Evolutionary conservation across 331 rosid species (phyloP).

Genomic region (Quercus lobata): DNA sequence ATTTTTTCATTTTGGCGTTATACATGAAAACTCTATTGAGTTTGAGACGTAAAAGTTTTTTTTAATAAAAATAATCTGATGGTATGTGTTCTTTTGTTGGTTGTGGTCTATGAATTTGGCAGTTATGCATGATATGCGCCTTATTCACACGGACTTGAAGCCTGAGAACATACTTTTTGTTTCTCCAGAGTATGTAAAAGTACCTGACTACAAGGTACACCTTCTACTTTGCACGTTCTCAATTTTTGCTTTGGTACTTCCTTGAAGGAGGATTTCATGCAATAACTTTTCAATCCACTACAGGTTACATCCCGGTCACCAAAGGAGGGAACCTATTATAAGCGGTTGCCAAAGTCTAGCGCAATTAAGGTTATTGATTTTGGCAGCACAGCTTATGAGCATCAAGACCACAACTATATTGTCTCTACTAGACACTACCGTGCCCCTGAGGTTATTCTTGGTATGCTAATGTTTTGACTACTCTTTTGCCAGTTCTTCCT

Average conservation of each 20-base stretch:
- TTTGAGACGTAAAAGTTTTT: no score
- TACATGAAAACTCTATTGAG: background rate
- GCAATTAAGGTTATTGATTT: conserved; percentile 67
- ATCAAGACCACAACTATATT: conserved; percentile 60
- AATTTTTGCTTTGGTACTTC: background rate
- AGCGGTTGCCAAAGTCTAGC: conserved; percentile 61
- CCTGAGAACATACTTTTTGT: conserved; percentile 57
- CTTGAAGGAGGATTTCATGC: background rate
- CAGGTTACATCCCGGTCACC: conserved; percentile 38
- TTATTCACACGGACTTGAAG: conserved; percentile 57
- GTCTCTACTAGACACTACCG: conserved; percentile 73
- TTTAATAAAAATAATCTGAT: no score
- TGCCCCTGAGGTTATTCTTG: conserved; percentile 71
- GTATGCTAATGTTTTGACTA: conserved; percentile 14
- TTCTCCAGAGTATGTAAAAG: conserved; percentile 47
- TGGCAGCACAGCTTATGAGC: conserved; percentile 66
- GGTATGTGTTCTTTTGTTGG: conserved; percentile 2
- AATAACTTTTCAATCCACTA: background rate
- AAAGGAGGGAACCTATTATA: conserved; percentile 35
- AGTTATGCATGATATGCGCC: conserved; percentile 57
- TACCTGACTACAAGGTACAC: conserved; percentile 50
- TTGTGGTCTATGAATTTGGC: conserved; percentile 25
- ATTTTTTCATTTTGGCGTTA: background rate
- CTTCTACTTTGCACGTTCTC: conserved; percentile 2
- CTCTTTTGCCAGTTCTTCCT: background rate